Conservation (phyloP, 2,329 filamentous ascomycete genomes). For the Cordyceps fumosorosea region DNA sequence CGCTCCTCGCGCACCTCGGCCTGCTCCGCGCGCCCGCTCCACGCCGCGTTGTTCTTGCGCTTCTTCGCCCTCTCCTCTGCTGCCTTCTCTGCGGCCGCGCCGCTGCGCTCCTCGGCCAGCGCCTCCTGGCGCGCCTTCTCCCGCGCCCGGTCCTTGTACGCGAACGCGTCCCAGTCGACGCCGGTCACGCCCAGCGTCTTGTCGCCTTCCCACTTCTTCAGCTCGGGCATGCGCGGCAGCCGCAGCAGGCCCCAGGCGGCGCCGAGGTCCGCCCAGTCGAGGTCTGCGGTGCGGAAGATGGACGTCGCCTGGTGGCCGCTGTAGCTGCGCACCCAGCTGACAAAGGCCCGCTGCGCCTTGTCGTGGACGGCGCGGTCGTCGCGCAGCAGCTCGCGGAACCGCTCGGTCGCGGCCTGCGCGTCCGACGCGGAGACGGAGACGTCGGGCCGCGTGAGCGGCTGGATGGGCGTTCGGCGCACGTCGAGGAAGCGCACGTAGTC, state of each 20-base stretch:
- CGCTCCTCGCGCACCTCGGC: slow-evolving; percentile 56
- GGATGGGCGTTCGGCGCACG: slow-evolving; percentile 79
- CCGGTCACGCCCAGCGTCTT: slow-evolving; percentile 50
- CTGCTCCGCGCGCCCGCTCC: slow-evolving; percentile 64
- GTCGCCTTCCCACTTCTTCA: slow-evolving; percentile 66
- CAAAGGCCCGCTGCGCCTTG: slow-evolving; percentile 85
- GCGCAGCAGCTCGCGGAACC: slow-evolving; percentile 53
- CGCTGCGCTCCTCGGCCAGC: slow-evolving; percentile 41
- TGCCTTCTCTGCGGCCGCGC: slow-evolving; percentile 31
- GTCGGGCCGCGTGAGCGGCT: slow-evolving; percentile 49
- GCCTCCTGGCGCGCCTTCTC: slow-evolving; percentile 59
- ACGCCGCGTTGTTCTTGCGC: slow-evolving; percentile 59
- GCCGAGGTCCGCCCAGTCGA: slow-evolving; percentile 80
- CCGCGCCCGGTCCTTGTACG: slow-evolving; percentile 65
- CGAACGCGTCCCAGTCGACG: slow-evolving; percentile 60
- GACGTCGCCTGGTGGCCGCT: slow-evolving; percentile 84
- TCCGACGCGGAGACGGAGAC: slow-evolving; percentile 55
- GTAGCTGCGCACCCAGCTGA: slow-evolving; percentile 89
- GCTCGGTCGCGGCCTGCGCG: slow-evolving; percentile 48
- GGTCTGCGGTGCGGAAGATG: slow-evolving; percentile 76
- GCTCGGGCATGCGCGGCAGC: slow-evolving; percentile 90
- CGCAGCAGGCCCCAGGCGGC: slow-evolving; percentile 79
- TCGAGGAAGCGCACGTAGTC: slow-evolving; percentile 85
- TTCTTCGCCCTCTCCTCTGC: slow-evolving; percentile 43
- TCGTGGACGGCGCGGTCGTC: slow-evolving; percentile 61